Evolutionary conservation across 2,329 filamentous ascomycete species (phyloP).

Genomic region (Aureobasidium vineae): DNA sequence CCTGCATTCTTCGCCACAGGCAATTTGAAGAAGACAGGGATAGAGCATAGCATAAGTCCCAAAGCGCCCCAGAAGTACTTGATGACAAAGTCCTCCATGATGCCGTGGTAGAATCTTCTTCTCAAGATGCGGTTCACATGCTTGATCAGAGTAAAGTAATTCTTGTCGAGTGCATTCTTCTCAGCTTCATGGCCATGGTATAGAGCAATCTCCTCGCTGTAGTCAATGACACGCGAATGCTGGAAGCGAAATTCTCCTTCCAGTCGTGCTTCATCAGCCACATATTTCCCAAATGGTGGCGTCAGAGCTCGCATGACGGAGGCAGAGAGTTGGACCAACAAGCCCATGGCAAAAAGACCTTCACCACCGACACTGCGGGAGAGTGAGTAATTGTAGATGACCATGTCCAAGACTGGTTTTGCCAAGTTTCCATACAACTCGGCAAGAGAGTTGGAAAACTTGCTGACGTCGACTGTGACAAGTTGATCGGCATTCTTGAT

Average conservation of each 20-base stretch:
- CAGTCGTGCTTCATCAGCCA: conserved; percentile 89
- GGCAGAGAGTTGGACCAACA: conserved; percentile 90
- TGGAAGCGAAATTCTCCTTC: conserved; percentile 97
- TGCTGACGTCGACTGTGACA: conserved; percentile 93
- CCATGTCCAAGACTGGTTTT: conserved; percentile 91
- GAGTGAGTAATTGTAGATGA: conserved; percentile 93
- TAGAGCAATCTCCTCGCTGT: conserved; percentile 90
- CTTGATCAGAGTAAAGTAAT: conserved; percentile 98
- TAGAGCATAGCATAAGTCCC: conserved; percentile 85
- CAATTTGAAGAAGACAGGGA: conserved; percentile 93
- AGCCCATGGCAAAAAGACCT: conserved; percentile 90
- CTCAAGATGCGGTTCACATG: conserved; percentile 96
- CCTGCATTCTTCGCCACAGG: conserved; percentile 62
- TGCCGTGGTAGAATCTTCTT: conserved; percentile 90
- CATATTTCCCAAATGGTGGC: conserved; percentile 95
- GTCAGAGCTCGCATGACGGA: conserved; percentile 91
- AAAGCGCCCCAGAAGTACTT: conserved; percentile 99
- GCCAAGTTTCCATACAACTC: conserved; percentile 96
- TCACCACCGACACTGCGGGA: conserved; percentile 95
- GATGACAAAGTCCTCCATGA: conserved; percentile 99
- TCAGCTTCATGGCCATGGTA: conserved; percentile 91
- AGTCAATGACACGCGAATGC: conserved; percentile 91
- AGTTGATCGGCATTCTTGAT: conserved; percentile 99
- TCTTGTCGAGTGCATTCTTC: conserved; percentile 95
- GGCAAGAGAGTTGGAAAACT: conserved; percentile 92